Evolutionary conservation across 169 alveolate species (phyloP), one percentile per base, ranked within the genome.

Genomic region (Plasmodium billcollinsi): DNA sequence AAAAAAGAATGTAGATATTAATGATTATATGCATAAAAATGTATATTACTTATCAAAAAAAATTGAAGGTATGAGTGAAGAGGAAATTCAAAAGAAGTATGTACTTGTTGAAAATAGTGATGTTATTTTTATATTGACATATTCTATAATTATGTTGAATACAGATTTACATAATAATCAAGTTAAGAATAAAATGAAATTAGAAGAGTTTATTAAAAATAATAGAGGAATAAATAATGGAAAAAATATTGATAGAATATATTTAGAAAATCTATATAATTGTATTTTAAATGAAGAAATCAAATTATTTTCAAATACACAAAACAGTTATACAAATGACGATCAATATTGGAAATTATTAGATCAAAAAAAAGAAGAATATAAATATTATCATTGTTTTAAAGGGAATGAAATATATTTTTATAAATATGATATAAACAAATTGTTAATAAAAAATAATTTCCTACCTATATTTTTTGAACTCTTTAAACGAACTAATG

Each of bases 111-210:
- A 93, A 65, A 95, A 95, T 89, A 83, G 95, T 33, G 98, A 97
- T 76, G 96, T 95, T 26, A 95, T 96, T 29, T 97, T 96, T 52
- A 96, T 97, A 50, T 88, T 97, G 61, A 93, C 97, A 9, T 97
- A 96, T 83, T 97, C 98, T 8, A 95, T 96, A 49, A 96, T 97
- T 59, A 95, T 97, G 97, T 93, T 97, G 73, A 97, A 97, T 92
- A 97, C 98, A 29, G 99, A 97, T 88, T 88, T 96, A 70, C 98
- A 96, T 80, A 97, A 96, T 86, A 70, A 92, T 26, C 97, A 95
- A 80, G 97, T 97, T n/a, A 95, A 95, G 83, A 94, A 92, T 76
- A 96, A 95, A 88, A 96, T 96, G 97, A 85, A 92, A 24, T 88
- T 96, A 58, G 98, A 97, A 83, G 97, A 96, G 45, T 97, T 97